Evolutionary conservation across 352 stramenopile species (phyloP), one percentile per base, ranked within the genome.

Genomic region (Phytophthora pinifolia): DNA sequence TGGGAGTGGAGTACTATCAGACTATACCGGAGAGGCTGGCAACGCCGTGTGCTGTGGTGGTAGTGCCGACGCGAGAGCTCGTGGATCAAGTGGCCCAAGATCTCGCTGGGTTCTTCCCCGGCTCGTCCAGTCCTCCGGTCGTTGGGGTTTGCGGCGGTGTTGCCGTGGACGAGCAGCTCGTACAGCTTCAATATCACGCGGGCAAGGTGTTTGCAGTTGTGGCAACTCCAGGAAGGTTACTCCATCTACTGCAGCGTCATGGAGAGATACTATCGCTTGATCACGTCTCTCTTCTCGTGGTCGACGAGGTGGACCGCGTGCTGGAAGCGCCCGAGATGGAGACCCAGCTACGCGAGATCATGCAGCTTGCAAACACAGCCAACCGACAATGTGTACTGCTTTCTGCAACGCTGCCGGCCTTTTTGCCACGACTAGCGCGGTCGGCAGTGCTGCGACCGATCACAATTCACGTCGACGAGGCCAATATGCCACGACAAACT

Each of bases 281-380:
- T 54, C 29, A 22, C 33, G 25, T 64, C 78, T 72, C 44, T 48
- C 75, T 75, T 65, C 45, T 89, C 86, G 56, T 92, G 88, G 15
- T 99, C 6, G 97, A 99, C 62, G 97, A 99, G 65, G 96, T 96
- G 4, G 97, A 99, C 67, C 86, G 96, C 38, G 80, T 99, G 45
- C 85, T 99, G 29, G 94, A 99, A 52, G 43, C 25, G 6, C 67
- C 70, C 9, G 79, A 80, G 22, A 96, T 98, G 67, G 67, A 98
- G 29, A 67, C 68, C 13, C 96, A 99, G 68, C 76, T 99, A 46
- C 94, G 98, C 45, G 75, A 81, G 36, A 97, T 99, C 50, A 72
- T 99, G 10, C 73, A 78, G 3, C 46, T 83, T 17, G 67, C 93
- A 54, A 89, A 96, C 43, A 37, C 63, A 27, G 57, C 67, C 25